Base-by-base conservation (phyloP, 2,329 filamentous ascomycete species). In the Trichoderma koningiopsis region DNA sequence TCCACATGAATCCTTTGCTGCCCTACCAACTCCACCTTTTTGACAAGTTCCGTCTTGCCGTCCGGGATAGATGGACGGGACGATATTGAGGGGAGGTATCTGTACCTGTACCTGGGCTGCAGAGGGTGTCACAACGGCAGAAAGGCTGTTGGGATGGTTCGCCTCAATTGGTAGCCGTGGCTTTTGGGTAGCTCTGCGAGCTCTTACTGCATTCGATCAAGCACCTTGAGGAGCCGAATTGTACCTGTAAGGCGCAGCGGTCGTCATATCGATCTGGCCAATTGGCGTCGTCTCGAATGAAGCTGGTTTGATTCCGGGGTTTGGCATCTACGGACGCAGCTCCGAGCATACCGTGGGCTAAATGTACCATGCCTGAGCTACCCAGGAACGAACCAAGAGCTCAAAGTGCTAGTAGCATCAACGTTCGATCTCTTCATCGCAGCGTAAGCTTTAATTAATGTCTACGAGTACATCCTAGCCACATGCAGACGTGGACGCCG, bases 401-500 rank as follows among this genome's bases (percentile, higher is more conserved):
- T 35, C 31, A 65, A 40, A 16, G 49, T n/a, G n/a, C n/a, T n/a
- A n/a, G n/a, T 7, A 14, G 24, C 24, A 29, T 61, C 27, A 24
- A 35, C 14, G 8, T 24, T 43, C 35, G 22, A 49, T 59, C 33
- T 31, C 5, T 16, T 19, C 19, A 60, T 52, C 57, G 63, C 4
- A 35, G 4, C 33, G 14, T 29, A 58, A 37, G 13, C 24, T 40
- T 66, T 19, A 29, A 40, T 22, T 35, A 24, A 60, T 47, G 61
- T 47, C 55, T n/a, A 43, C 40, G 16, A 43, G 19, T 19, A 10
- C 16, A 2, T 6, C n/a, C 40, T 55, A 61, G 35, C 35, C 16
- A 24, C 55, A 60, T 31, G 47, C 22, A 65, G 57, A 53, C 43
- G 61, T 56, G 55, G 60, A 69, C 68, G 68, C 59, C 40, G 60